Evolutionary conservation across 73 alveolate species (phyloP), one percentile per base, ranked within the genome.

Genomic region (Uronychia binucleata): DNA sequence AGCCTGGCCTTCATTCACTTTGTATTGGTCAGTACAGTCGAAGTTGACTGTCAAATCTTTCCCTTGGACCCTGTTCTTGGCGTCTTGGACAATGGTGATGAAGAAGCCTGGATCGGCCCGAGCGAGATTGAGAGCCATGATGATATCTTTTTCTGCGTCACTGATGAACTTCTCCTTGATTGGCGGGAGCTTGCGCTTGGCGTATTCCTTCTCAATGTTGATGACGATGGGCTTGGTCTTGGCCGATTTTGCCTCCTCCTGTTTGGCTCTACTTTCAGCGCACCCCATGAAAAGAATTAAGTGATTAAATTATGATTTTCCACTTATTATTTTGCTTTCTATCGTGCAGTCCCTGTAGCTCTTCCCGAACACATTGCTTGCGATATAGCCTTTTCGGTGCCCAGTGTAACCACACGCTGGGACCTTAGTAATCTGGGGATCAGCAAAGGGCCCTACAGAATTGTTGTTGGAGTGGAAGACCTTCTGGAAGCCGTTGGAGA

Each of bases 401-500:
- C 92, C 92, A 5, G 88, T 79, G 46, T 86, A 86, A 19, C 92
- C 92, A 58, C 83, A 26, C 30, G 80, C 84, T 0, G 92, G 92
- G 14, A 86, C 78, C 58, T 33, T 79, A 46, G 57, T 28, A 5
- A 60, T 60, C 30, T 83, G n/a, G 19, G 67, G n/a, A 5, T 46
- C 5, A 82, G 28, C 27, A 1, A 79, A 76, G 30, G 33, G 58
- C 57, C 35, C 31, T 13, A 60, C 82, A 60, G 5, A 13, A 26
- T 82, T 60, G 76, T 58, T n/a, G 1, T 75, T 46, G 30, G 31
- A 28, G 1, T 76, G 57, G 13, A 32, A 46, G 11, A 74, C 82
- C 31, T 33, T 81, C 34, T 81, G 30, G 81, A 81, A 81, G 74
- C 88, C 88, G 31, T 58, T 59, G 19, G 82, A 59, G 11, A 81